Evolutionary conservation across 1,284 basidiomycete genomes (phyloP).

Genomic region (Irpex sp.): DNA sequence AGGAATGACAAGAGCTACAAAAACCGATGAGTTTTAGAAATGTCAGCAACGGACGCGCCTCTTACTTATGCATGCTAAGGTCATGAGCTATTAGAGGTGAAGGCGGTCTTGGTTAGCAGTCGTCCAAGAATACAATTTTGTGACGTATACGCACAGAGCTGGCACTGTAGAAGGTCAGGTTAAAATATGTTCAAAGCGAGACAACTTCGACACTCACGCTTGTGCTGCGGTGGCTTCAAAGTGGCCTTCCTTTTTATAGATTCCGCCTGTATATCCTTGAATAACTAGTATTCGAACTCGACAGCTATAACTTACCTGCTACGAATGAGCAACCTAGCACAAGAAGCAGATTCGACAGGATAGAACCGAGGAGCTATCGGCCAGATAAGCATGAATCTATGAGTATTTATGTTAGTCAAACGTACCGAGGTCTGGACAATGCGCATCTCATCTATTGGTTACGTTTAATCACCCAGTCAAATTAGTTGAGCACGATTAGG

Average conservation of each 20-base stretch:
- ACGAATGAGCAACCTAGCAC: conserved; percentile 89
- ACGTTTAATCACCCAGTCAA: not conserved
- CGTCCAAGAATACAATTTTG: not conserved
- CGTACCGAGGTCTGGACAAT: conserved; percentile 85
- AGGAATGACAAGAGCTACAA: conserved; percentile 80
- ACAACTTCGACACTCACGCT: conserved; percentile 49
- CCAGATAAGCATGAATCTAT: not conserved
- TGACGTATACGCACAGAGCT: conserved; percentile 48
- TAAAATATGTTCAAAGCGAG: not conserved
- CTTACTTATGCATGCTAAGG: conserved; percentile 80
- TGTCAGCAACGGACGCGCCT: too few relatives aligned
- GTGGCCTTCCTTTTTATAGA: conserved; percentile 60
- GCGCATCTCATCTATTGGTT: conserved; percentile 60
- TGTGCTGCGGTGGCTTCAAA: conserved; percentile 87
- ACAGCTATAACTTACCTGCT: conserved; percentile 44
- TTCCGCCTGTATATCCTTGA: conserved; percentile 46
- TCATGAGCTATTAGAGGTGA: conserved; percentile 64
- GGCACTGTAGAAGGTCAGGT: conserved; percentile 34
- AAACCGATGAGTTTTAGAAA: too few relatives aligned
- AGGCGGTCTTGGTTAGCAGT: not conserved
- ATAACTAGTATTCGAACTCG: not conserved
- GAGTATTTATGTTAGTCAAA: conserved; percentile 1
- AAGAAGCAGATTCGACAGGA: conserved; percentile 86
- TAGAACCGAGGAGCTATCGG: conserved; percentile 72
- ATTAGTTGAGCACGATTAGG: not conserved